Base-by-base conservation (phyloP, 2,329 filamentous ascomycete genomes). In the Arthrobotrys sinensis region DNA sequence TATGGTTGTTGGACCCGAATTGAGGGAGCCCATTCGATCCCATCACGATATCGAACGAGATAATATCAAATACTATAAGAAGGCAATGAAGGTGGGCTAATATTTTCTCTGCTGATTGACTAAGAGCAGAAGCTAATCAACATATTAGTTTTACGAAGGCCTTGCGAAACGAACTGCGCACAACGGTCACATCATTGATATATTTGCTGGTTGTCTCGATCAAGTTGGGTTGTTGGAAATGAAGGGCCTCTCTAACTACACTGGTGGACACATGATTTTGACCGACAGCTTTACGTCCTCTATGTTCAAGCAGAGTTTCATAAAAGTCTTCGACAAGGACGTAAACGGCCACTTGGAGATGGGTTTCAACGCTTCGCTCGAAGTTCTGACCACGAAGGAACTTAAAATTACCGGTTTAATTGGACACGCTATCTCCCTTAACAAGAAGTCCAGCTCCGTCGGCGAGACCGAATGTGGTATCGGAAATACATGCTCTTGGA, bases 21-120 rank as follows among this genome's bases (percentile, higher is more conserved):
- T 99, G 80, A 92, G 95, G 84, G 96, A 99, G 84, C 94, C 96
- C 8, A 98, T 99, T 81, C 92, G 96, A 83, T 98, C 95, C 48
- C 96, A 99, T 86, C 96, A 99, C 85, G 96, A 99, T 83, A 99
- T 99, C 85, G 96, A 99, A 84, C 91, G 94, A 73, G 96, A 99
- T 85, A 97, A 97, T 84, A 97, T 97, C 86, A 99, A 99, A 85
- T 97, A 98, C 86, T 98, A 97, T 87, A 99, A 99, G 88, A 99
- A 99, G 86, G 96, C 96, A 21, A 86, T 97, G 63, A 99, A 98
- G 90, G 92, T 93, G 85, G 38, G 57, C n/a, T 43, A 24, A 19
- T 14, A n/a, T 14, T 40, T 19, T 21, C 10, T 11, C 21, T n/a
- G 21, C n/a, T 40, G 38, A 68, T n/a, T 76, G 40, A 32, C 32